Evolutionary conservation across 768 basidiomycete genomes (phyloP), one percentile per base, ranked within the genome.

Genomic region (Trametes cingulata): DNA sequence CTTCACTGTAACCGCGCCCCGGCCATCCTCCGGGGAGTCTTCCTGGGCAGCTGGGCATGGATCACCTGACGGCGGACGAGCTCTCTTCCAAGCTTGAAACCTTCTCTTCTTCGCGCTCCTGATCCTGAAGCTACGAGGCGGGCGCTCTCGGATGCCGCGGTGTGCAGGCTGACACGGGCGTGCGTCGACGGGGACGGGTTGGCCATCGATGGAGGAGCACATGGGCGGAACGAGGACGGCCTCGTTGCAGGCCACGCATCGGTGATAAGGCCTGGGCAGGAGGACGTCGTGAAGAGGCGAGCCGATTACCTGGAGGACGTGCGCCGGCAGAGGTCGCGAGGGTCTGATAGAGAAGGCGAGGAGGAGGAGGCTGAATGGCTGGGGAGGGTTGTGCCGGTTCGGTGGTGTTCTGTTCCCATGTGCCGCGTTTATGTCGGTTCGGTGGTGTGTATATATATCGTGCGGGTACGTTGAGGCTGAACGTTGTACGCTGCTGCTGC

Each of bases 181-280:
- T 19, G 29, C 52, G 12, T 7, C 12, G 6, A 15, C 46, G 55
- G 24, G 24, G 6, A 36, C 22, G 24, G 19, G 46, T 24, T 22
- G 54, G 40, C 33, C n/a, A 62, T 62, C 42, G 56, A 57, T 54
- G 43, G 48, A 37, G 29, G 52, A 43, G 61, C 61, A 62, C 61
- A 62, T 62, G 61, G 33, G 55, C 51, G 25, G 40, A 49, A 51
- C 56, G 51, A 58, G 61, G 61, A 33, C 33, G 46, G 61, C 61
- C 61, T 62, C 56, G 56, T 62, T 62, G 56, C 61, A 29, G 19
- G 52, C 33, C 56, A 58, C 47, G 56, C 57, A 52, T 25, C 19
- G 43, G 46, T 25, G 61, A 58, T 62, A 54, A 58, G 56, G 39
- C 25, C 53, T 41, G 36, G 43, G 39, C 40, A 41, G 37, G 46